Base-by-base conservation (phyloP, 371 early-diverging fungal species). In the Parasitella parasitica region DNA sequence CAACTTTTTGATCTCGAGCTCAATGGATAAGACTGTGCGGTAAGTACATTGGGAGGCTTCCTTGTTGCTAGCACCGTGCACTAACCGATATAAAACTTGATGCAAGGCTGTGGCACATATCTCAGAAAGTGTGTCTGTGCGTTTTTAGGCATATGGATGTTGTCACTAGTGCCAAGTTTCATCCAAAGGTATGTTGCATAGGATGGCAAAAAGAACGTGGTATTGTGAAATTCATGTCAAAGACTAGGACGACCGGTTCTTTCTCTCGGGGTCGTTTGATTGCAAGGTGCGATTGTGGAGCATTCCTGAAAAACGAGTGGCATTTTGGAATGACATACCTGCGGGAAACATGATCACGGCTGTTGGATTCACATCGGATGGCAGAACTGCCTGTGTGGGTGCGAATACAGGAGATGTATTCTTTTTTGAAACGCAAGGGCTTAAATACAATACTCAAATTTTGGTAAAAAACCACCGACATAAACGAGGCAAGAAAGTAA, bases 191-290 rank as follows among this genome's bases (percentile, higher is more conserved):
- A 71, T 48, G 22, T 27, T 24, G 38, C 18, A 54, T 12, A 20
- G 9, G 24, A 16, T 12, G 6, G 24, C 8, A 24, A 18, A 22
- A 16, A 46, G 32, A 8, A 1, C 6, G n/a, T 32, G n/a, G 13
- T 30, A 16, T n/a, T 15, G 16, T 28, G 20, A 15, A 26, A 61
- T 32, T 32, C 32, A 32, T 32, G 32, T 32, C 32, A 32, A 32
- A 32, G 6, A 8, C 32, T 11, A 75, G 66, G 94, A 95, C 70
- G 93, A 94, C 69, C 84, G 92, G 0, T 85, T 83, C 57, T 92
- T 94, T 59, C 61, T 93, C 18, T 86, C 89, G 6, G 94, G 94
- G 0, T 91, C 89, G n/a, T 69, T 93, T 38, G 95, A 94, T 72
- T 78, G 91, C 24, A 86, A 86, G 57, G 59, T 96, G 26, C 81